Conservation (phyloP, 129 eudicot species). For the Smallanthus sonchifolius region DNA sequence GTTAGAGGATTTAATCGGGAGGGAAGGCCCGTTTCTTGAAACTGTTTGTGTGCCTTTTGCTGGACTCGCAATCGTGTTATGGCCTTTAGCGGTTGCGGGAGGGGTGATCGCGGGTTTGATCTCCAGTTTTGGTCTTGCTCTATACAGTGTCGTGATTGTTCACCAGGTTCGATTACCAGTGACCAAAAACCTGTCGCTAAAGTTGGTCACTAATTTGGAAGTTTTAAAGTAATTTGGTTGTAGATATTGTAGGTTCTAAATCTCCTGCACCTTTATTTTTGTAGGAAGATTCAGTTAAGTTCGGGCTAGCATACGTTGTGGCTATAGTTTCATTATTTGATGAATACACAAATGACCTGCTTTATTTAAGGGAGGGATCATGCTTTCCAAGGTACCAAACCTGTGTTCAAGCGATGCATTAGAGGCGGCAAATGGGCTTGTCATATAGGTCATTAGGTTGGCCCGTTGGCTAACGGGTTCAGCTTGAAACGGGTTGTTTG, state of each 20-base stretch:
- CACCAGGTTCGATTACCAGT: constrained; percentile 49
- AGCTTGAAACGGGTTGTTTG: not conserved
- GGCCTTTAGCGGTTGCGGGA: constrained; percentile 84
- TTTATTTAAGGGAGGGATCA: constrained; percentile 79
- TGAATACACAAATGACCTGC: constrained; percentile 84
- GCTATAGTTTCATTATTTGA: constrained; percentile 76
- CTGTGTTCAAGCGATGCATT: not conserved
- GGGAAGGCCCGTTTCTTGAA: constrained; percentile 96
- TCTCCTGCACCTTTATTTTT: not conserved
- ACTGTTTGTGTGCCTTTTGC: constrained; percentile 91
- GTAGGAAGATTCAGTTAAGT: constrained; percentile 74
- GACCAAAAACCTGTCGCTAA: not conserved
- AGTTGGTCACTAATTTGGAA: not conserved
- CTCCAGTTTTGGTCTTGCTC: constrained; percentile 73
- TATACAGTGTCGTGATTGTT: constrained; percentile 69
- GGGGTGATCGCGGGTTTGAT: constrained; percentile 58
- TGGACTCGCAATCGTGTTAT: constrained; percentile 71
- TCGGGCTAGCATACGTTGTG: constrained; percentile 75
- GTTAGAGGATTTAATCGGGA: constrained; percentile 73
- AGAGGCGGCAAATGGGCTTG: not conserved
- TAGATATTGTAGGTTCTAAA: not conserved
- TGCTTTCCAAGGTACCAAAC: constrained; percentile 67
- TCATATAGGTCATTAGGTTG: not conserved
- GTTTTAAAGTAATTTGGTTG: not conserved
- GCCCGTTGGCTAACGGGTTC: not conserved